These are phyloP conservation scores for Pseudocercospora musae DNA, from an alignment of 2,329 filamentous ascomycete species.

Conservation along the genomic window DNA sequence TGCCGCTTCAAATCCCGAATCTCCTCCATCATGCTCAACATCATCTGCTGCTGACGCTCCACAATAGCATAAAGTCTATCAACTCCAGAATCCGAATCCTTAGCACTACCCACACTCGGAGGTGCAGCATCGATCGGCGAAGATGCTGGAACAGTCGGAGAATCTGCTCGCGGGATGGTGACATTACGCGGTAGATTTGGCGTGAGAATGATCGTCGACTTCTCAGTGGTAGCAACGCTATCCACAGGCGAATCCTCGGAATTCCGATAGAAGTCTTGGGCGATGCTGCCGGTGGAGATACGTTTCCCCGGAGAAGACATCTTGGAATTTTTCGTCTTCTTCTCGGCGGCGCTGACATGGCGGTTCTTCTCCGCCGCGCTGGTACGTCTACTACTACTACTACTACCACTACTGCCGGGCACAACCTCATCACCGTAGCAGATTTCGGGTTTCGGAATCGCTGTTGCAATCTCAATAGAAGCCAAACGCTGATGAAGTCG, in stretches of 20 bases:
- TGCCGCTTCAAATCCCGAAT: slow-evolving; percentile 16
- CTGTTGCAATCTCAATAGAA: slow-evolving; percentile 8
- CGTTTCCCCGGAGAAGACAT: slow-evolving; percentile 4
- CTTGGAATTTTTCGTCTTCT: slow-evolving; percentile 3
- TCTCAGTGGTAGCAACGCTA: slow-evolving; percentile 10
- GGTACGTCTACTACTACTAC: background rate
- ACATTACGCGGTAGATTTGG: slow-evolving; percentile 7
- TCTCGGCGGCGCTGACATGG: background rate
- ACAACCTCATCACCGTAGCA: slow-evolving; percentile 15
- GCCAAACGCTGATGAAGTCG: slow-evolving; percentile 24
- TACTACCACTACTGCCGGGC: no score
- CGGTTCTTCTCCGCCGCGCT: slow-evolving; percentile 1
- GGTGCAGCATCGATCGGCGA: background rate
- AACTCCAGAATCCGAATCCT: background rate
- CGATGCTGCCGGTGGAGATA: slow-evolving; percentile 19
- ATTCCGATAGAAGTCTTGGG: slow-evolving; percentile 25
- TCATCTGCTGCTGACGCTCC: slow-evolving; percentile 15
- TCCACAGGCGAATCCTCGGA: slow-evolving; percentile 2
- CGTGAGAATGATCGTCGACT: slow-evolving; percentile 15
- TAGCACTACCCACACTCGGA: background rate
- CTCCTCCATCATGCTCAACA: slow-evolving; percentile 18
- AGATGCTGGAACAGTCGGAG: background rate
- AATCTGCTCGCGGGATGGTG: background rate
- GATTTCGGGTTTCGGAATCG: slow-evolving; percentile 1
- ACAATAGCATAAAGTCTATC: slow-evolving; percentile 12